Evolutionary conservation across 495 filamentous ascomycete species (phyloP).

Genomic region (Barbatosphaeria neglecta): DNA sequence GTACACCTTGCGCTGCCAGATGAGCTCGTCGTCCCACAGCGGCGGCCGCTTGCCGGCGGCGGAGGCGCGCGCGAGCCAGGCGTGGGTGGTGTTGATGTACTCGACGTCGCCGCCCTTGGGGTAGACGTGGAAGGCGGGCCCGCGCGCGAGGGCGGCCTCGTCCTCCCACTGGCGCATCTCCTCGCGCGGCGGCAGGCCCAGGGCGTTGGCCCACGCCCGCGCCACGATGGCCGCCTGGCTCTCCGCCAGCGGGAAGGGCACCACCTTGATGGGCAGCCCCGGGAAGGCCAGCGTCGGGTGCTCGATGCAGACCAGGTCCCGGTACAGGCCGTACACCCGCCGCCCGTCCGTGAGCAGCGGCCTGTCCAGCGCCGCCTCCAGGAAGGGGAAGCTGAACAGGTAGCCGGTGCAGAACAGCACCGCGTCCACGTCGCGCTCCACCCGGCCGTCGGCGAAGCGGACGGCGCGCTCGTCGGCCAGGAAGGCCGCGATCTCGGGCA

Average conservation of each 20-base stretch:
- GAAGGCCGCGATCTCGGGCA: constrained; percentile 30
- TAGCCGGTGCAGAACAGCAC: constrained; percentile 69
- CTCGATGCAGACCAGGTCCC: constrained; percentile 64
- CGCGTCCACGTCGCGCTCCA: constrained; percentile 51
- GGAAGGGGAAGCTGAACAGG: constrained; percentile 58
- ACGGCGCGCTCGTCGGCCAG: constrained; percentile 21
- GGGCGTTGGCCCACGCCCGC: constrained; percentile 57
- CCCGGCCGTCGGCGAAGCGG: constrained; percentile 24
- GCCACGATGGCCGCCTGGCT: constrained; percentile 69
- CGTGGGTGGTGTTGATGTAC: constrained; percentile 62
- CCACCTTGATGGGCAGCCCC: constrained; percentile 62
- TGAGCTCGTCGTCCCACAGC: constrained; percentile 53
- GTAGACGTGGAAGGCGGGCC: constrained; percentile 45
- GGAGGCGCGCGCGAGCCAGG: constrained; percentile 42
- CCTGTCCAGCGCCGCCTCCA: constrained; percentile 44
- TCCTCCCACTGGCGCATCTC: constrained; percentile 56
- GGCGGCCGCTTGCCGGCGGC: constrained; percentile 47
- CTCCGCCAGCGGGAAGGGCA: constrained; percentile 73
- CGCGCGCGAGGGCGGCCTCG: constrained; percentile 15
- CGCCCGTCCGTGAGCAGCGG: constrained; percentile 54
- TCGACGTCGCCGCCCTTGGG: constrained; percentile 55
- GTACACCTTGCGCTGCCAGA: constrained; percentile 43
- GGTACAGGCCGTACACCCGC: constrained; percentile 56
- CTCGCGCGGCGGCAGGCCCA: constrained; percentile 46
- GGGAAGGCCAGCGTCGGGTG: constrained; percentile 73